Conservation (phyloP, 768 basidiomycete genomes). For the Chiua virens region DNA sequence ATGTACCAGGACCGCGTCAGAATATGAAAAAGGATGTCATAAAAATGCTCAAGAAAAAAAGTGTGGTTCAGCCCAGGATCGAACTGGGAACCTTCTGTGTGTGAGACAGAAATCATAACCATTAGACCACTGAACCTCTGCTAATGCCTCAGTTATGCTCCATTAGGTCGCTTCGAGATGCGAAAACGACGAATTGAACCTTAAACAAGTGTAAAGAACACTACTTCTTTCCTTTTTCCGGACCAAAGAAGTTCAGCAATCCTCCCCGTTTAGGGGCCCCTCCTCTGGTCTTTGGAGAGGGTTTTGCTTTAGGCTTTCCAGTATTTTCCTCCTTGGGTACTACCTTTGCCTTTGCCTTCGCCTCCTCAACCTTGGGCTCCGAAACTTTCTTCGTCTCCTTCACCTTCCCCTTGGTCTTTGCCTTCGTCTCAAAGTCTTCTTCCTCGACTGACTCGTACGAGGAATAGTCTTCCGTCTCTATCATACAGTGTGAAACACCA, state of each 20-base stretch:
- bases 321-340: constrained; percentile 12
- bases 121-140: constrained; percentile 44
- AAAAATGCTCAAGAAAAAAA: no score
- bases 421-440: constrained; percentile 29
- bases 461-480: constrained; percentile 78
- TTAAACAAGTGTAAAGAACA: no score
- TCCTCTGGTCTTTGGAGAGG: constrained; percentile 14
- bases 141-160: no score
- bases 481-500: neutral
- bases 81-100: constrained; percentile 51
- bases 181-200: no score
- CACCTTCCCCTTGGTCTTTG: constrained; percentile 15
- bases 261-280: constrained; percentile 27
- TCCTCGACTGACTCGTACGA: constrained; percentile 79
- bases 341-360: constrained; percentile 4
- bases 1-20: no score
- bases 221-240: constrained; percentile 31
- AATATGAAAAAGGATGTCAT: no score
- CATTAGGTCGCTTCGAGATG: no score
- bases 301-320: constrained; percentile 20
- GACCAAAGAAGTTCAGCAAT: constrained; percentile 34
- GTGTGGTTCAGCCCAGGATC: constrained; percentile 44
- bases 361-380: constrained; percentile 17
- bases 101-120: constrained; percentile 52
- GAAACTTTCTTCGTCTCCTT: constrained; percentile 20